Evolutionary conservation across 2,329 filamentous ascomycete genomes (phyloP).

Genomic region (Alternaria rosae): DNA sequence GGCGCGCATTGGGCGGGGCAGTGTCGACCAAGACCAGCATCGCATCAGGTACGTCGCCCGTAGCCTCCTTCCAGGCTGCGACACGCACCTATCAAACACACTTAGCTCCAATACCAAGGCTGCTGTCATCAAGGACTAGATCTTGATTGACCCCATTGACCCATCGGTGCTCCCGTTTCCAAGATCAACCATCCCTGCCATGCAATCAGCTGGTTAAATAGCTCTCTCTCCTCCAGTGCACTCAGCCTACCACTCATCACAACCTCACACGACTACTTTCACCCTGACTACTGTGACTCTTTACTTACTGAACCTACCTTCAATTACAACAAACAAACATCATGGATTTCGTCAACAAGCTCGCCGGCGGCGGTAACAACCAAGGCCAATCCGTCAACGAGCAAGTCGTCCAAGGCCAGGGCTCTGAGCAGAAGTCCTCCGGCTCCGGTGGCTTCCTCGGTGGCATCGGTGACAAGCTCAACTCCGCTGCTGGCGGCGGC

Average conservation of each 20-base stretch:
- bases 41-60: conserved; percentile 17
- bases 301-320: conserved; percentile 4
- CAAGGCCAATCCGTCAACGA: conserved; percentile 39
- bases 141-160: conserved; percentile 10
- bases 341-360: conserved; percentile 60
- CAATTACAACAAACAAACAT: conserved; percentile 18
- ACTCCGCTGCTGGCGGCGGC: conserved; percentile 75
- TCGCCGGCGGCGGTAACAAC: conserved; percentile 50
- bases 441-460: conserved; percentile 58
- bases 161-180: neutral
- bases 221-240: conserved; percentile 3
- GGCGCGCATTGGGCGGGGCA: conserved; percentile 10
- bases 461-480: conserved; percentile 74
- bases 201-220: conserved; percentile 19
- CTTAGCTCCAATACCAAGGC: conserved; percentile 8
- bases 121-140: conserved; percentile 4
- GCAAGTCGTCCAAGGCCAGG: conserved; percentile 35
- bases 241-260: neutral
- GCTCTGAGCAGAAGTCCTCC: conserved; percentile 41
- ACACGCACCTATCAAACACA: neutral
- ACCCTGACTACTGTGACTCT: conserved; percentile 6
- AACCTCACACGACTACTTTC: conserved; percentile 5
- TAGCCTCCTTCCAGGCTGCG: conserved; percentile 1
- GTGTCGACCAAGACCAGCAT: conserved; percentile 5
- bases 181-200: conserved; percentile 1